Evolutionary conservation across 169 alveolate genomes (phyloP), one percentile per base, ranked within the genome.

Genomic region (Plasmodium ovale): DNA sequence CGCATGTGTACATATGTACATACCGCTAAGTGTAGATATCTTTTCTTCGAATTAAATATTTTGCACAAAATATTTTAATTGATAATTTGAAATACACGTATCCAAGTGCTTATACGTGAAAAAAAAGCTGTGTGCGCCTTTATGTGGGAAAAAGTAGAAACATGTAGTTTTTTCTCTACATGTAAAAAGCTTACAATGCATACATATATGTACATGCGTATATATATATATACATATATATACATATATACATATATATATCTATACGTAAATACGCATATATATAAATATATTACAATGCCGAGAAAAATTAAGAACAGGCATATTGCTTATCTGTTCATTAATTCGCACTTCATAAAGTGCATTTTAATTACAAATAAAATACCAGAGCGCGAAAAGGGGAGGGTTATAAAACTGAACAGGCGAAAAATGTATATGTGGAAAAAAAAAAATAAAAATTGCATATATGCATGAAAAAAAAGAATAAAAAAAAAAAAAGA

Each of bases 51-150:
- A 69, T 47, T 25, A 19, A 56, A 72, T 33, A 72, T 54, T 54
- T 56, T 21, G 39, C 87, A 72, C 37, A 72, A 72, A 33, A 62
- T 54, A 54, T 54, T n/a, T n/a, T 35, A 31, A 72, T n/a, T 39
- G 23, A 62, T 1, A 9, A 27, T 31, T n/a, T n/a, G n/a, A n/a
- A n/a, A n/a, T n/a, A n/a, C n/a, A n/a, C n/a, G n/a, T n/a, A n/a
- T n/a, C n/a, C n/a, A n/a, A n/a, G n/a, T n/a, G n/a, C n/a, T n/a
- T n/a, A n/a, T n/a, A n/a, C n/a, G n/a, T n/a, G n/a, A n/a, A n/a
- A n/a, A n/a, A n/a, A n/a, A n/a, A n/a, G n/a, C n/a, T n/a, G n/a
- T n/a, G n/a, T n/a, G n/a, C n/a, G n/a, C n/a, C n/a, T n/a, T n/a
- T n/a, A n/a, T n/a, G n/a, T n/a, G n/a, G n/a, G n/a, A n/a, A n/a